These are phyloP conservation scores for Penicillium herquei DNA, from an alignment of 495 filamentous ascomycete species.

Conservation along the genomic window DNA sequence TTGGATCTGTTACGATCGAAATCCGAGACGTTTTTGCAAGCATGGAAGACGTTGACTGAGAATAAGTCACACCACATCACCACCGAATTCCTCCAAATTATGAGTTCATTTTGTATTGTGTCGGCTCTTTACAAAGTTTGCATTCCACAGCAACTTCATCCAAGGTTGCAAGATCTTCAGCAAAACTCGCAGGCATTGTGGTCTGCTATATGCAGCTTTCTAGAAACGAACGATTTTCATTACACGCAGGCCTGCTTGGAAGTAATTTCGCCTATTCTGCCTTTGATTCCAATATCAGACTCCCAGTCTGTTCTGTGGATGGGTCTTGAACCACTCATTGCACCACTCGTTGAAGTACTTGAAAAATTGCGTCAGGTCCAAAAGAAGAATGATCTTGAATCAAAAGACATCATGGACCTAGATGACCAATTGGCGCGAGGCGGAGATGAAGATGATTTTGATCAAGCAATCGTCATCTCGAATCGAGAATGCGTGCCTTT, in stretches of 20 bases:
- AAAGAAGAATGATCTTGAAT: conserved; percentile 13
- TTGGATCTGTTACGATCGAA: conserved; percentile 47
- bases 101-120: conserved; percentile 44
- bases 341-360: conserved; percentile 38
- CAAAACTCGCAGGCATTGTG: conserved; percentile 34
- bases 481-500: conserved; percentile 31
- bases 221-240: conserved; percentile 24
- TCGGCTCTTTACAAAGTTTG: conserved; percentile 33
- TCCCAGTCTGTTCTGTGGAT: conserved; percentile 12
- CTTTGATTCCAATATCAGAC: conserved; percentile 17
- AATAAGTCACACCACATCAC: conserved; percentile 46
- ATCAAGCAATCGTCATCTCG: conserved; percentile 24
- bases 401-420: conserved; percentile 70
- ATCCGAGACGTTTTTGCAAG: conserved; percentile 42
- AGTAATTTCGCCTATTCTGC: conserved; percentile 32
- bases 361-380: conserved; percentile 36
- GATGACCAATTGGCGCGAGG: conserved; percentile 68
- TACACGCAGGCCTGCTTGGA: conserved; percentile 36
- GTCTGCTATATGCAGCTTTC: conserved; percentile 34
- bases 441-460: conserved; percentile 35
- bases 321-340: conserved; percentile 26
- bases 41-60: conserved; percentile 40
- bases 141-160: conserved; percentile 28
- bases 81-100: conserved; percentile 45
- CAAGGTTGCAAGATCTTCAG: conserved; percentile 28